A percentile compares a stretch with the other conserved stretches of the same genome.
phyloP scores from a whole-genome alignment of 805 yeast genomes.

The Candida xiaguanensis region DNA sequence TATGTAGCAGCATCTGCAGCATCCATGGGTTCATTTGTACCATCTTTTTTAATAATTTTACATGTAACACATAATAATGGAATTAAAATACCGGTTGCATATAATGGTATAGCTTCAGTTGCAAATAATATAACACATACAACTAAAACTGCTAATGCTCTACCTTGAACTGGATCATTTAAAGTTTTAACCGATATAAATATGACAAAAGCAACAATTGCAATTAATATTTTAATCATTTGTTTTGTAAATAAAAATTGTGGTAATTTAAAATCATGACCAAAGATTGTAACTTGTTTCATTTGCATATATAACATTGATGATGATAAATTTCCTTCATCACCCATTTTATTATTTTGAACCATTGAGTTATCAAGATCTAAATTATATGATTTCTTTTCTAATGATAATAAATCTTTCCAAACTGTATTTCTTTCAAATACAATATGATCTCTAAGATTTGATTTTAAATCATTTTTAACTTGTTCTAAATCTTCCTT shows the following conservation, averaged over 20 bases:
- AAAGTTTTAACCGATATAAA: conserved; percentile 56
- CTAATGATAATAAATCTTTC: conserved; percentile 89
- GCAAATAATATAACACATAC: conserved; percentile 54
- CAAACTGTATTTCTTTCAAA: conserved; percentile 98
- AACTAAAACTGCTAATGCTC: conserved; percentile 67
- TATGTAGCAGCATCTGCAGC: conserved; percentile 73
- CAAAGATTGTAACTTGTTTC: conserved; percentile 15
- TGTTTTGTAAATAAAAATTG: conserved; percentile 45
- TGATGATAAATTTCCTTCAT: conserved; percentile 14
- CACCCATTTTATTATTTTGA: conserved; percentile 22
- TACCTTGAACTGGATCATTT: conserved; percentile 59
- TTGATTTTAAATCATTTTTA: conserved; percentile 44
- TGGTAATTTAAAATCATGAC: conserved; percentile 35
- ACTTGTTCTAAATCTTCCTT: conserved; percentile 41
- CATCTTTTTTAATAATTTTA: conserved; percentile 43
- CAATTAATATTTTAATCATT: conserved; percentile 45
- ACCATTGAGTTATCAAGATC: conserved; percentile 17
- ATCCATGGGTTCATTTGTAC: conserved; percentile 43
- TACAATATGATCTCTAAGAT: conserved; percentile 85
- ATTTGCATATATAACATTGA: conserved; percentile 19
- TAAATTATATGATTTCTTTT: conserved; percentile 27
- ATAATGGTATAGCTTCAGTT: conserved; percentile 48
- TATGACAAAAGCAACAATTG: conserved; percentile 50
- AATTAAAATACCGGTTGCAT: conserved; percentile 46
- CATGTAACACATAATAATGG: conserved; percentile 47